Evolutionary conservation across 192 early-diverging fungal species (phyloP).

Genomic region (Podila epicladia): DNA sequence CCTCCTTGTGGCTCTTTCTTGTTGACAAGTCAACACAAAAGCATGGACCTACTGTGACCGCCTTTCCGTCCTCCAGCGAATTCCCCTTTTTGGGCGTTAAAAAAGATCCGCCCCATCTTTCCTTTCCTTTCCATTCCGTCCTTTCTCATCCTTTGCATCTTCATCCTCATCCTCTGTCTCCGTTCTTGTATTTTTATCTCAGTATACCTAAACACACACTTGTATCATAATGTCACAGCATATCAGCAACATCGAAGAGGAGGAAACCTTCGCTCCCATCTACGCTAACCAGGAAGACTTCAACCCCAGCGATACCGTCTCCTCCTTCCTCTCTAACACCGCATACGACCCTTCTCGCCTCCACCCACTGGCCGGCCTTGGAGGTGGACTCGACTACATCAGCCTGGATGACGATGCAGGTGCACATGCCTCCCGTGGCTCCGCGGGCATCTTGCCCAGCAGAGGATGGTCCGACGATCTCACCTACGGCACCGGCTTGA

Average conservation of each 20-base stretch:
- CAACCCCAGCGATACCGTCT: conserved; percentile 57
- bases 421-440: conserved; percentile 21
- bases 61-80: no score
- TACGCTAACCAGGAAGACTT: conserved; percentile 52
- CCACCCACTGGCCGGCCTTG: conserved; percentile 63
- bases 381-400: conserved; percentile 65
- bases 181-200: no score
- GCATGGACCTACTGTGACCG: no score
- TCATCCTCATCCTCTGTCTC: no score
- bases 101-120: no score
- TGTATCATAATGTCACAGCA: conserved; percentile 19
- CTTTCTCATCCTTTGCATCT: no score
- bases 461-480: conserved; percentile 84
- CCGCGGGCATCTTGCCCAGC: conserved; percentile 70
- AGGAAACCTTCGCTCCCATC: conserved; percentile 45
- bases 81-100: no score
- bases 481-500: conserved; percentile 84
- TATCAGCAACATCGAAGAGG: conserved; percentile 43
- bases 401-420: conserved; percentile 52
- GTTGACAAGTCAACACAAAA: no score
- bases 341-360: conserved; percentile 54
- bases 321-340: conserved; percentile 60
- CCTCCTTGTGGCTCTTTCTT: no score
- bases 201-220: no score
- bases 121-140: no score